These are phyloP conservation scores for Suhomyces canberraensis DNA, from an alignment of 805 yeast genomes.

Conservation along the genomic window DNA sequence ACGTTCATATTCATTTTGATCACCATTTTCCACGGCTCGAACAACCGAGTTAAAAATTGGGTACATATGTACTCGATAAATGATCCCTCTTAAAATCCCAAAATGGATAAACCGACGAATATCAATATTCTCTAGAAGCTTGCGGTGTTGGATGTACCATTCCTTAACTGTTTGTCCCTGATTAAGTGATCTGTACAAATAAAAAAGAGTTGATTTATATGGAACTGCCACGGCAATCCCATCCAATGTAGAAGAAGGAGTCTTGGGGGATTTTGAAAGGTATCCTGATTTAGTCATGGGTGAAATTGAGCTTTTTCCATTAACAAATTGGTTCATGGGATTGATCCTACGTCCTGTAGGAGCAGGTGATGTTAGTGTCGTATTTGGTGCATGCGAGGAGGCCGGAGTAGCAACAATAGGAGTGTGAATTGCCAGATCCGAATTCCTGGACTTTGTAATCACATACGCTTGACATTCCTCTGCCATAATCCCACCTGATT, in stretches of 20 bases:
- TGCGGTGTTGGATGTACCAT: slow-evolving; percentile 74
- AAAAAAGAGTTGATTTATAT: slow-evolving; percentile 63
- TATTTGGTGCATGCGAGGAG: slow-evolving; percentile 3
- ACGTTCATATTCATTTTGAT: slow-evolving; percentile 13
- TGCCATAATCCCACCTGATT: slow-evolving; percentile 55
- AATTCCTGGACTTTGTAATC: slow-evolving; percentile 29
- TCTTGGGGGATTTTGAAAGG: slow-evolving; percentile 6
- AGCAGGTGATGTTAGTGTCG: slow-evolving; percentile 7
- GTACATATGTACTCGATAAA: slow-evolving; percentile 75
- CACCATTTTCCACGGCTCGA: slow-evolving; percentile 33
- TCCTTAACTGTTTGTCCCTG: slow-evolving; percentile 75
- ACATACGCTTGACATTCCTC: slow-evolving; percentile 86
- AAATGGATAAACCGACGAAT: slow-evolving; percentile 80
- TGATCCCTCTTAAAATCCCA: slow-evolving; percentile 78
- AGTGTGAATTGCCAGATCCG: slow-evolving; percentile 5
- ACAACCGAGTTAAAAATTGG: slow-evolving; percentile 54
- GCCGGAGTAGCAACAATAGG: slow-evolving; percentile 8
- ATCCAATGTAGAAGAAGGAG: slow-evolving; percentile 3
- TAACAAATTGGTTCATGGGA: slow-evolving; percentile 6
- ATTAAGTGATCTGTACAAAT: slow-evolving; percentile 70
- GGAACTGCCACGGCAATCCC: slow-evolving; percentile 40
- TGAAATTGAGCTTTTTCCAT: slow-evolving; percentile 7
- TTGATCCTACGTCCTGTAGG: slow-evolving; percentile 3
- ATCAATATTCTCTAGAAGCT: slow-evolving; percentile 63
- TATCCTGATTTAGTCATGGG: slow-evolving; percentile 8